phyloP scores from a whole-genome alignment of 768 basidiomycete genomes.

The Cytidiella melzeri region DNA sequence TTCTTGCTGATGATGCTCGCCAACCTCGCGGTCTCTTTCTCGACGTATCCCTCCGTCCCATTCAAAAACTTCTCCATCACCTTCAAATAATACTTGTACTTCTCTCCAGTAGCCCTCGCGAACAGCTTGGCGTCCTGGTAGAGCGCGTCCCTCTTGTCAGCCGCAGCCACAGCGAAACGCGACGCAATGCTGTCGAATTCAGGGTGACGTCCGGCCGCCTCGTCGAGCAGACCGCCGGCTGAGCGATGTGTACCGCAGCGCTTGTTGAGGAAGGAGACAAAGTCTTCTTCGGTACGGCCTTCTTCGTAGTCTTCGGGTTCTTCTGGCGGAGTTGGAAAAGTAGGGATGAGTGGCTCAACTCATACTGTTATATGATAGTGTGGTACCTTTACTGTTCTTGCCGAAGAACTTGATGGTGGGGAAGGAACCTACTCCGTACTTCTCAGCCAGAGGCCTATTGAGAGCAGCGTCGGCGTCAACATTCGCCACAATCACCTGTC shows the following conservation, averaged over 20 bases:
- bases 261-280: constrained; percentile 77
- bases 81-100: constrained; percentile 75
- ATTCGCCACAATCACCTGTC: constrained; percentile 83
- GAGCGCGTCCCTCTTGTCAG: constrained; percentile 52
- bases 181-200: constrained; percentile 74
- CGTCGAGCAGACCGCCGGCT: constrained; percentile 74
- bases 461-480: constrained; percentile 81
- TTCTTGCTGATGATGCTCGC: constrained; percentile 73
- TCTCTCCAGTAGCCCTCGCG: constrained; percentile 41
- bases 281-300: constrained; percentile 65
- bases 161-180: constrained; percentile 61
- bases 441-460: constrained; percentile 64
- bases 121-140: constrained; percentile 57
- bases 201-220: constrained; percentile 72
- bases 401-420: constrained; percentile 97
- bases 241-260: constrained; percentile 83
- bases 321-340: constrained; percentile 25
- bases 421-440: constrained; percentile 74
- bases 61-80: constrained; percentile 85
- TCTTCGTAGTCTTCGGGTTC: constrained; percentile 59
- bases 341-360: no score
- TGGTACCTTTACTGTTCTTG: constrained; percentile 45
- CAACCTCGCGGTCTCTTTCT: constrained; percentile 83
- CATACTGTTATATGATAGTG: not conserved
- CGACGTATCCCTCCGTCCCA: constrained; percentile 66